Conservation (phyloP, 116 monocot species). For the Phalaenopsis hybrid region DNA sequence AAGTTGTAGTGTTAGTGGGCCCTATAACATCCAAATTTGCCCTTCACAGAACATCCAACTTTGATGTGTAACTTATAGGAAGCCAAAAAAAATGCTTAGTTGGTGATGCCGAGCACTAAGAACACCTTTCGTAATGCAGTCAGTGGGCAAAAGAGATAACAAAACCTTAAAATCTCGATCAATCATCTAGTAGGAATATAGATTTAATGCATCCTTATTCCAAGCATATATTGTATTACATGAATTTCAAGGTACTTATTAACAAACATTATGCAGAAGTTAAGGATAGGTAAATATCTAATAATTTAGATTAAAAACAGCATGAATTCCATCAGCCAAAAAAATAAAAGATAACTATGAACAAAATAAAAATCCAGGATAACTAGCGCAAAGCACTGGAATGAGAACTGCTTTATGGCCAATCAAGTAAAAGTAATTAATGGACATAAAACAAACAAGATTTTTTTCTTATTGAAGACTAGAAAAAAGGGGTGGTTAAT, state of each 20-base stretch:
- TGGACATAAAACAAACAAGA: not conserved
- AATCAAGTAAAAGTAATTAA: not conserved
- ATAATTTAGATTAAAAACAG: not conserved
- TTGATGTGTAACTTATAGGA: no score
- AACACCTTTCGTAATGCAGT: not conserved
- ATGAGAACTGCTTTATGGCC: not conserved
- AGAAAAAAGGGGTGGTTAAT: not conserved
- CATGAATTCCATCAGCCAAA: not conserved
- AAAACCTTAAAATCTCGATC: not conserved
- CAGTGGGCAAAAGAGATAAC: not conserved
- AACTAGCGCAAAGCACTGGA: not conserved
- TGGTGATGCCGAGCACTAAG: not conserved
- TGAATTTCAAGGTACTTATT: not conserved
- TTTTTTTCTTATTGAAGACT: not conserved
- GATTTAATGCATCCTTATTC: not conserved
- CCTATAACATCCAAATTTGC: no score
- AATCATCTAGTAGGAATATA: not conserved
- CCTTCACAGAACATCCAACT: no score
- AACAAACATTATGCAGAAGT: not conserved
- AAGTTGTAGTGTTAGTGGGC: no score
- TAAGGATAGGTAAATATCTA: not conserved
- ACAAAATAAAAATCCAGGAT: not conserved
- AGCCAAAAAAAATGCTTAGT: not conserved
- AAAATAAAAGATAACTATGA: not conserved
- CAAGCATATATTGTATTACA: not conserved